Conservation (phyloP, 2,329 filamentous ascomycete species). For the Paraphaeosphaeria sporulosa region DNA sequence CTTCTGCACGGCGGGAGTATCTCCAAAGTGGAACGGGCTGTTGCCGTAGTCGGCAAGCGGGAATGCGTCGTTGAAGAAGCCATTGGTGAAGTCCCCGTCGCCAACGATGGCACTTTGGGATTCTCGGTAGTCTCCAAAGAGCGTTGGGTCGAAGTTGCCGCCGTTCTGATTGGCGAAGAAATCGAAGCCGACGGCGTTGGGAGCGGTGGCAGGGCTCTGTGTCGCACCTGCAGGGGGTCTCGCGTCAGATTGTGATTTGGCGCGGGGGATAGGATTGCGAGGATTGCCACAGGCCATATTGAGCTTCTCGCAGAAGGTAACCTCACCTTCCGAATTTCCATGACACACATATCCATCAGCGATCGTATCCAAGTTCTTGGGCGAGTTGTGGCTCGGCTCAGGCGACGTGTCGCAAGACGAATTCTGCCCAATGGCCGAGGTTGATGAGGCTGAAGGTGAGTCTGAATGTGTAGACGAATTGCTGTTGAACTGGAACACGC, state of each 20-base stretch:
- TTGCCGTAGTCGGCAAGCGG: conserved; percentile 78
- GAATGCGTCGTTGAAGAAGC: conserved; percentile 78
- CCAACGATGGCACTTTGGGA: conserved; percentile 80
- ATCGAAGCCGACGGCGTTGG: conserved; percentile 63
- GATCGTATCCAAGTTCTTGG: conserved; percentile 69
- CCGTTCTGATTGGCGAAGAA: conserved; percentile 83
- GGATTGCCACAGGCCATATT: conserved; percentile 63
- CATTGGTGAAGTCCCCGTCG: conserved; percentile 72
- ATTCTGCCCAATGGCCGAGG: conserved; percentile 58
- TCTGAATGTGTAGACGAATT: conserved; percentile 55
- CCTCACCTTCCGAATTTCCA: conserved; percentile 59
- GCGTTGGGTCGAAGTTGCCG: conserved; percentile 86
- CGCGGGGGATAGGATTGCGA: conserved; percentile 61
- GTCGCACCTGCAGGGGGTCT: conserved; percentile 47
- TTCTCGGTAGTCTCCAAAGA: conserved; percentile 93
- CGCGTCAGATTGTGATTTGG: conserved; percentile 54
- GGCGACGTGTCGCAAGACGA: conserved; percentile 78
- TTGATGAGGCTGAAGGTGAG: conserved; percentile 61
- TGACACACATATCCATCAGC: conserved; percentile 56
- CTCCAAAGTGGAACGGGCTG: conserved; percentile 77
- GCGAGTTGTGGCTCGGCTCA: conserved; percentile 77
- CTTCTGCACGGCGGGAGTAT: conserved; percentile 55
- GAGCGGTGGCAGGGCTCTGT: conserved; percentile 38
- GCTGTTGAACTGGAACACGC: conserved; percentile 61
- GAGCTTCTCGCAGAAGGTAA: conserved; percentile 63